Evolutionary conservation across 2,329 filamentous ascomycete genomes (phyloP).

Genomic region (Zymoseptoria passerinii): DNA sequence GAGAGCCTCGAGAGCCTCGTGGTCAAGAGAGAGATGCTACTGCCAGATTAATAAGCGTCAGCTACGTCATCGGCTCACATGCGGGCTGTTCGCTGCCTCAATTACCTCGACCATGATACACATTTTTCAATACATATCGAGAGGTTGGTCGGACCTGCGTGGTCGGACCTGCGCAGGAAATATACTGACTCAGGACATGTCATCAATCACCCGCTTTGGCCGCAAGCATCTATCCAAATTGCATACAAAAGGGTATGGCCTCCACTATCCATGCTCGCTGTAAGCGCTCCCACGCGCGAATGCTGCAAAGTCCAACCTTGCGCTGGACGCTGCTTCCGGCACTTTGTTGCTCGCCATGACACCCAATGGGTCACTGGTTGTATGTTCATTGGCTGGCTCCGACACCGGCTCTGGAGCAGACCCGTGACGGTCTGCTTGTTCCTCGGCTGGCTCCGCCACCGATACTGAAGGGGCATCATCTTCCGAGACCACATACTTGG

Average conservation of each 20-base stretch:
- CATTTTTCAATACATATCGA: too few relatives aligned
- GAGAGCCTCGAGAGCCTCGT: too few relatives aligned
- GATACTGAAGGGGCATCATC: background rate
- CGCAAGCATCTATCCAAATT: background rate
- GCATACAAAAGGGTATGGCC: background rate
- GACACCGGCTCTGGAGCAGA: background rate
- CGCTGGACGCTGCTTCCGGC: background rate
- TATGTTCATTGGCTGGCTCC: background rate
- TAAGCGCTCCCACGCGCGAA: conserved; percentile 17
- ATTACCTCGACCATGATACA: too few relatives aligned
- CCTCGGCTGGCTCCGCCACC: background rate
- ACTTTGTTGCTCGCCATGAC: conserved; percentile 3
- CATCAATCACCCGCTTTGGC: background rate
- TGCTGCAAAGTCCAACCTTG: conserved; percentile 11
- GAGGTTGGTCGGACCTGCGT: too few relatives aligned
- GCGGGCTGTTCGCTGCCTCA: background rate
- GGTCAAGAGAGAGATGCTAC: background rate
- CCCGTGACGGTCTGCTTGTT: background rate
- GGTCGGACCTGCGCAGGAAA: background rate
- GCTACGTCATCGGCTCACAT: background rate
- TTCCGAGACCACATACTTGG: background rate
- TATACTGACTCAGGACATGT: background rate
- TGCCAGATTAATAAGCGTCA: background rate
- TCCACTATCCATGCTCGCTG: conserved; percentile 4
- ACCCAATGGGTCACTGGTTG: conserved; percentile 10